phyloP scores from a whole-genome alignment of 441 rosid species.

The Biscutella auriculata region DNA sequence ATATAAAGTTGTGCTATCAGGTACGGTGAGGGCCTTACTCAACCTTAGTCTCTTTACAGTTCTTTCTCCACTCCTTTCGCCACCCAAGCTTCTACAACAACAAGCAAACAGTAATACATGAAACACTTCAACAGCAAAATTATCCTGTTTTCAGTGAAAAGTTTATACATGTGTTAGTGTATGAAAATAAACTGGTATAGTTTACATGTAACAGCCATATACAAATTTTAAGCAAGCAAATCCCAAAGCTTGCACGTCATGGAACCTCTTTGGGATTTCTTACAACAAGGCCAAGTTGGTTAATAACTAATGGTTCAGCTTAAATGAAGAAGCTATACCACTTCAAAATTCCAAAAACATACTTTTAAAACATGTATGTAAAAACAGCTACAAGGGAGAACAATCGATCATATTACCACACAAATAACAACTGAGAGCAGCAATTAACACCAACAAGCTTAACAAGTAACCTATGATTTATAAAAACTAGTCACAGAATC shows the following conservation, averaged over 20 bases:
- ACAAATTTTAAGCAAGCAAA: too few species aligned
- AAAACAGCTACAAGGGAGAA: neutral
- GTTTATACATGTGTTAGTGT: neutral
- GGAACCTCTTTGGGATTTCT: too few species aligned
- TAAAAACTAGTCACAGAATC: neutral
- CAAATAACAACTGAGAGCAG: neutral
- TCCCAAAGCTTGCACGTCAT: too few species aligned
- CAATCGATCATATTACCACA: neutral
- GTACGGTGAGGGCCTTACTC: slow-evolving; percentile 80
- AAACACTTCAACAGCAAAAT: neutral
- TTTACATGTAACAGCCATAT: too few species aligned
- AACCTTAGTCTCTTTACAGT: slow-evolving; percentile 71
- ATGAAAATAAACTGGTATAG: neutral
- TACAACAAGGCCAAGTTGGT: too few species aligned
- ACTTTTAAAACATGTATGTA: neutral
- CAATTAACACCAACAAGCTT: neutral
- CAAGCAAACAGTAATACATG: neutral
- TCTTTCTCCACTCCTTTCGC: slow-evolving; percentile 53
- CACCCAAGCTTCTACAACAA: slow-evolving; percentile 49
- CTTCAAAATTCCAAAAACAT: neutral
- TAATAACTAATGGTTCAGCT: neutral
- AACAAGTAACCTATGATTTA: neutral
- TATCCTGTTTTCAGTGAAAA: neutral
- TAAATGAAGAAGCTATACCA: neutral
- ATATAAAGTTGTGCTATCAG: slow-evolving; percentile 58